Percentiles rank a stretch among this genome's conserved stretches.
Evolutionary conservation across 768 basidiomycete species (phyloP).

Genomic region (Chalciporus pseudorubinellus): DNA sequence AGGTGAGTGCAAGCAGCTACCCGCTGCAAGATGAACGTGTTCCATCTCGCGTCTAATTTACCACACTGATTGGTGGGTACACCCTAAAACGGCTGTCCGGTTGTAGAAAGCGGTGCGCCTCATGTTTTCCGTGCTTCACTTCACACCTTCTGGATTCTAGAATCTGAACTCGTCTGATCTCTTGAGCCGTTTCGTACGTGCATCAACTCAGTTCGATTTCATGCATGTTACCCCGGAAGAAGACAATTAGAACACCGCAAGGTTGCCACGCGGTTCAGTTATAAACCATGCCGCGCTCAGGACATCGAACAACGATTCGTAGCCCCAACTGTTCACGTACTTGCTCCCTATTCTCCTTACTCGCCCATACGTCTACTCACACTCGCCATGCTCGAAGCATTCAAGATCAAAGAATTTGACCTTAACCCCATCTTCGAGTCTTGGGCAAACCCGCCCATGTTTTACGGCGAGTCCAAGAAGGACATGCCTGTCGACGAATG

Average conservation of each 20-base stretch:
- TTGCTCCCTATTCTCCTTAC: not conserved
- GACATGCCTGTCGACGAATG: conserved; percentile 71
- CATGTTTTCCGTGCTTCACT: conserved; percentile 29
- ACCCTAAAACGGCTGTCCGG: conserved; percentile 18
- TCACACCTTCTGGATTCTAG: conserved; percentile 22
- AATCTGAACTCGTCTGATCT: conserved; percentile 24
- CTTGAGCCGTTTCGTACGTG: conserved; percentile 14
- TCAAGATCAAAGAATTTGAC: conserved; percentile 78
- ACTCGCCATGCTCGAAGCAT: conserved; percentile 59
- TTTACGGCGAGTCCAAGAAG: conserved; percentile 66
- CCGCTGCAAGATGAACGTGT: conserved; percentile 16
- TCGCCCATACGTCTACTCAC: conserved; percentile 2
- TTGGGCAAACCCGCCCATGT: conserved; percentile 67
- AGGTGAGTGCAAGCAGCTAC: conserved; percentile 10
- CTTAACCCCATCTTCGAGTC: conserved; percentile 62
- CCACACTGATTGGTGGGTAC: conserved; percentile 8
- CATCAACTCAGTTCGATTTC: conserved; percentile 12
- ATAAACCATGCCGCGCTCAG: conserved; percentile 22
- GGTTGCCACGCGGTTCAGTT: conserved; percentile 28
- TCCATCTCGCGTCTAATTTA: conserved; percentile 14
- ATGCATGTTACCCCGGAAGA: conserved; percentile 27
- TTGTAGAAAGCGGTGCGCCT: conserved; percentile 26
- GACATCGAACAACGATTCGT: conserved; percentile 14
- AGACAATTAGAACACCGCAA: conserved; percentile 18
- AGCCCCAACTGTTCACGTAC: conserved; percentile 10